Conservation (phyloP, 805 yeast species). For the Geotrichum ghanense region DNA sequence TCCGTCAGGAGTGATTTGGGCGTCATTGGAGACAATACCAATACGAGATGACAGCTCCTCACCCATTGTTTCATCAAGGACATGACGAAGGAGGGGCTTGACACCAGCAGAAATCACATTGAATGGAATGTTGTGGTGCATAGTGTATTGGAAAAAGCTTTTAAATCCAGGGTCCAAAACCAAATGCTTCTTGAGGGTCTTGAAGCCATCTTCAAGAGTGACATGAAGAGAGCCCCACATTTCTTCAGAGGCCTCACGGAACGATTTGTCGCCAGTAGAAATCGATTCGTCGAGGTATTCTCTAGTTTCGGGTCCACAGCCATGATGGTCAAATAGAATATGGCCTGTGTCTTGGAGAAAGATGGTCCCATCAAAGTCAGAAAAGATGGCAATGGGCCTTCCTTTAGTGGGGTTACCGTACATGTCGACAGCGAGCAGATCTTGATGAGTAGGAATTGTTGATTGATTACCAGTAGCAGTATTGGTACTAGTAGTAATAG, state of each 20-base stretch:
- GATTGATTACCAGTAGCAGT: too few relatives aligned
- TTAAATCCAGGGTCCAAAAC: slow-evolving; percentile 31
- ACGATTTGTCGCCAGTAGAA: slow-evolving; percentile 26
- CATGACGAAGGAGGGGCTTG: slow-evolving; percentile 31
- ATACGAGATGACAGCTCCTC: slow-evolving; percentile 26
- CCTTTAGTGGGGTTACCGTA: slow-evolving; percentile 8
- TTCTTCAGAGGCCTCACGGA: slow-evolving; percentile 32
- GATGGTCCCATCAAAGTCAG: slow-evolving; percentile 36
- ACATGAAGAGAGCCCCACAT: slow-evolving; percentile 34
- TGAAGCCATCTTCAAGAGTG: slow-evolving; percentile 28
- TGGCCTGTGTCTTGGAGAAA: slow-evolving; percentile 36
- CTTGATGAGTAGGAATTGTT: too few relatives aligned
- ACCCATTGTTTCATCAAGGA: slow-evolving; percentile 31
- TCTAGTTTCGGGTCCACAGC: slow-evolving; percentile 30
- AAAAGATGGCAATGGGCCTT: slow-evolving; percentile 17
- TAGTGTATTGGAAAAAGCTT: slow-evolving; percentile 27
- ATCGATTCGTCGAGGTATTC: slow-evolving; percentile 28
- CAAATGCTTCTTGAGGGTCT: slow-evolving; percentile 25
- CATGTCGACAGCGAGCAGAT: neutral
- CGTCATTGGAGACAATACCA: slow-evolving; percentile 32
- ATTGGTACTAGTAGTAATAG: too few relatives aligned
- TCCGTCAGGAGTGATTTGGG: slow-evolving; percentile 28
- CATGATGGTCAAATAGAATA: slow-evolving; percentile 31
- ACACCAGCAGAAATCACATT: slow-evolving; percentile 34
- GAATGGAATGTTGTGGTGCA: slow-evolving; percentile 29